Conservation (phyloP, 768 basidiomycete genomes). For the Clitopilus hobsonii region DNA sequence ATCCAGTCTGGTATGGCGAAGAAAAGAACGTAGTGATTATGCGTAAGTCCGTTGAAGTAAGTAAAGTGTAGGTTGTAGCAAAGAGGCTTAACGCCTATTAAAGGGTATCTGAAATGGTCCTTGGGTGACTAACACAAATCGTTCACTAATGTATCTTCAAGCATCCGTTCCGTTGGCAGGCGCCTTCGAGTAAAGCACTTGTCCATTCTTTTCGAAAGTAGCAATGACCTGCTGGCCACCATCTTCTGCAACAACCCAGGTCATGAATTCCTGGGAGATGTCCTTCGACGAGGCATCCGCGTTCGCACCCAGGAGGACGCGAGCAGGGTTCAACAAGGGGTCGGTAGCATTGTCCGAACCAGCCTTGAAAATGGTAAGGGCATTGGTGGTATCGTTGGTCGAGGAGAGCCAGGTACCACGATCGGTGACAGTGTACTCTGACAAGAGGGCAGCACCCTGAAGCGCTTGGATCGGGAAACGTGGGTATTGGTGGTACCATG, state of each 20-base stretch:
- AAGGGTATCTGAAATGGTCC: no score
- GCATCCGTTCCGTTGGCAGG: not conserved
- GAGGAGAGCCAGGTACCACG: slow-evolving; percentile 43
- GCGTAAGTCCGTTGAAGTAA: no score
- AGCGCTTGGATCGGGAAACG: slow-evolving; percentile 48
- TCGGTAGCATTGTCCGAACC: slow-evolving; percentile 36
- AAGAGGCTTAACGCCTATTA: no score
- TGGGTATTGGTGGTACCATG: slow-evolving; percentile 58
- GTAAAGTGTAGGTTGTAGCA: no score
- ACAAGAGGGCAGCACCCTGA: slow-evolving; percentile 34
- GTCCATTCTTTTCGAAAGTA: slow-evolving; percentile 1
- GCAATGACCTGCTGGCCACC: slow-evolving; percentile 1
- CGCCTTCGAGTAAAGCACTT: not conserved
- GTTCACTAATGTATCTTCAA: not conserved
- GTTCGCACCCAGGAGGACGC: not conserved
- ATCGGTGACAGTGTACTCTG: slow-evolving; percentile 49
- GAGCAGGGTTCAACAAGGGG: slow-evolving; percentile 5
- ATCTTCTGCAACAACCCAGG: not conserved
- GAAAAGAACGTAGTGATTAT: no score
- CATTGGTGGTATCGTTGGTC: slow-evolving; percentile 20
- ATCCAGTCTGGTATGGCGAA: no score
- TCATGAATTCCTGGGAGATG: not conserved
- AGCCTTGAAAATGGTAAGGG: slow-evolving; percentile 31
- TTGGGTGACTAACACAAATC: no score
- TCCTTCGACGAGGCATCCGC: not conserved